Evolutionary conservation across 1,139 yeast species (phyloP), one percentile per base, ranked within the genome.

Genomic region (Suhomyces bokatorum): DNA sequence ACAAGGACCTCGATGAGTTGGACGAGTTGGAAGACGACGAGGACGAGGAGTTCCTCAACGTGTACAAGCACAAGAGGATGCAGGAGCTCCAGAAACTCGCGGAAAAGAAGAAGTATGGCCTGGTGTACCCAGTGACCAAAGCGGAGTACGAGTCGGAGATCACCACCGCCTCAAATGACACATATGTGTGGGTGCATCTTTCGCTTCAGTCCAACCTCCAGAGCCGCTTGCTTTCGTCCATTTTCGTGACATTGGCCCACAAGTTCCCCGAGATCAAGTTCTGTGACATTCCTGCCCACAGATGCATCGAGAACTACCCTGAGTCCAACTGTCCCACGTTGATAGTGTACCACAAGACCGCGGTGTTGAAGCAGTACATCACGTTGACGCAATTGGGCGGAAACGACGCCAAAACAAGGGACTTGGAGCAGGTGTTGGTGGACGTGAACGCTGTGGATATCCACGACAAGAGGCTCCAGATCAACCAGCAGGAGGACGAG

Each of bases 241-340:
- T 87, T 26, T 73, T 86, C 49, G 63, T 62, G 8, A 62, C 67
- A 28, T 58, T 81, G 35, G 87, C 95, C 0, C 50, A 59, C 1
- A 83, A 78, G 53, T 86, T 76, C 55, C 80, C 82, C n/a, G 97
- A 93, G 56, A 67, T 93, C 57, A 93, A 93, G 66, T 85, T 93
- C 59, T 93, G 91, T 36, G 97, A 93, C 54, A 93, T 93, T 41
- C 86, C 88, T 12, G 97, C 88, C 16, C 77, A 81, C 50, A 81
- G 97, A 63, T 95, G 97, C 47, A 87, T 91, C 51, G 98, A 91
- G 58, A 83, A 85, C 60, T 93, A 91, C 62, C 97, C 98, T 0
- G 91, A 88, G 27, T 64, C 78, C 33, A 91, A 88, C 66, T 87
- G 96, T 57, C 99, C 99, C 1, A 95, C 99, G 0, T 70, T 93